Evolutionary conservation across 257 asterid genomes (phyloP), one percentile per base, ranked within the genome.

Genomic region (Schizonepeta tenuifolia): DNA sequence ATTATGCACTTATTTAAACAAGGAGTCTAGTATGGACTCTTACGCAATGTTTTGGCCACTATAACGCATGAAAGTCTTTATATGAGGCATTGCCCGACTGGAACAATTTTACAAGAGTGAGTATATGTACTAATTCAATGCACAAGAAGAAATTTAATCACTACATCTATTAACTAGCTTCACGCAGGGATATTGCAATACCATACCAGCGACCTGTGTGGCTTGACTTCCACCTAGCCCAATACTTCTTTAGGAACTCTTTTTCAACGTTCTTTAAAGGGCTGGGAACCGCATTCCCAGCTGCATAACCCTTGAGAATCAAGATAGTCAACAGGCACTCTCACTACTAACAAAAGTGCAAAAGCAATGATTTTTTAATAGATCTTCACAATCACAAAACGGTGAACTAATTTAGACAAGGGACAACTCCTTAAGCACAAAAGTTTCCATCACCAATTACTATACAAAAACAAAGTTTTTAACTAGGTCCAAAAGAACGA

Each of bases 51-150:
- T 86, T 88, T 94, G 99, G 73, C 92, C 96, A 40, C 82, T 89
- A 73, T 94, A 91, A 54, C 99, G 97, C 7, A 83, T 67, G 82
- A 94, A 94, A 3, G 97, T 89, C 90, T 94, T 94, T 77, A 94
- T 91, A 79, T 94, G 99, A 77, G 99, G 97, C 98, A 94, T 94
- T 70, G 99, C 99, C 41, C 92, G 97, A 75, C 99, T 94, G 90
- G 14, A 75, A 73, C 46, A 78, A 57, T 55, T 55, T 43, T 36
- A 74, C 43, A 77, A 61, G 67, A 59, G 24, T 24, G 70, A 73
- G 44, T 31, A 36, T 79, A 64, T 79, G 77, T 36, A 49, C 60
- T 69, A 67, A 64, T 53, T 31, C 53, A 65, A 62, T 58, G 71
- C 50, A 59, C 47, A 71, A 53, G 26, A 26, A 20, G 58, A 36